phyloP scores from a whole-genome alignment of 495 filamentous ascomycete species.

The Aspergillus cristatus region DNA sequence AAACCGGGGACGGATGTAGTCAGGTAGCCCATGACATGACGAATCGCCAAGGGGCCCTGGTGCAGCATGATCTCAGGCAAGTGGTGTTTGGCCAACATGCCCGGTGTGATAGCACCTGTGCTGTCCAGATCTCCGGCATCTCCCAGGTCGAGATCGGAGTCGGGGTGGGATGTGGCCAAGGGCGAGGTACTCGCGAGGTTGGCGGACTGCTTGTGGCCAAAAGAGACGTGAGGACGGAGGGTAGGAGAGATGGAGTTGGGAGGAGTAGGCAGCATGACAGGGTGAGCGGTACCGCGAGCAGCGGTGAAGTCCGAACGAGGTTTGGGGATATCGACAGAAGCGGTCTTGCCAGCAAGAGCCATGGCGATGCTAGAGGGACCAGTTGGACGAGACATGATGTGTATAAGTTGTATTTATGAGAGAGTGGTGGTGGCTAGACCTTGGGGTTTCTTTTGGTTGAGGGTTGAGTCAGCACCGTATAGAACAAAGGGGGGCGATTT shows the following conservation, averaged over 20 bases:
- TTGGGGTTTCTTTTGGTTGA: neutral
- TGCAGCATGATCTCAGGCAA: constrained; percentile 82
- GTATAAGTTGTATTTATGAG: constrained; percentile 3
- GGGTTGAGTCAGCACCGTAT: neutral
- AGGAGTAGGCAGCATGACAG: constrained; percentile 70
- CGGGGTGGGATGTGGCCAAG: constrained; percentile 54
- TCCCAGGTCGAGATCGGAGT: constrained; percentile 81
- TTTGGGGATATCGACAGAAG: constrained; percentile 64
- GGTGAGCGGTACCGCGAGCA: constrained; percentile 49
- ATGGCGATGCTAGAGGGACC: constrained; percentile 49
- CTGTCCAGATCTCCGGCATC: constrained; percentile 60
- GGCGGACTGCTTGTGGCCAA: constrained; percentile 38
- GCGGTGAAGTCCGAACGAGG: constrained; percentile 53
- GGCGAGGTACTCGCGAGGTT: constrained; percentile 40
- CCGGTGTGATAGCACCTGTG: constrained; percentile 72
- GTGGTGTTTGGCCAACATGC: constrained; percentile 82
- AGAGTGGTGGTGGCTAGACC: neutral
- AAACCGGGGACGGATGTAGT: constrained; percentile 92
- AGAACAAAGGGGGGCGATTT: neutral
- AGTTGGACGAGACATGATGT: constrained; percentile 41
- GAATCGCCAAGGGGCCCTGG: constrained; percentile 86
- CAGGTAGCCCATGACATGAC: constrained; percentile 86
- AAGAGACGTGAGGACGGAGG: constrained; percentile 65
- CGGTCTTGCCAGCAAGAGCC: constrained; percentile 55
- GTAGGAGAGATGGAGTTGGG: constrained; percentile 93